Base-by-base conservation (phyloP, 2,329 filamentous ascomycete species). In the Clarireedia hainanense region DNA sequence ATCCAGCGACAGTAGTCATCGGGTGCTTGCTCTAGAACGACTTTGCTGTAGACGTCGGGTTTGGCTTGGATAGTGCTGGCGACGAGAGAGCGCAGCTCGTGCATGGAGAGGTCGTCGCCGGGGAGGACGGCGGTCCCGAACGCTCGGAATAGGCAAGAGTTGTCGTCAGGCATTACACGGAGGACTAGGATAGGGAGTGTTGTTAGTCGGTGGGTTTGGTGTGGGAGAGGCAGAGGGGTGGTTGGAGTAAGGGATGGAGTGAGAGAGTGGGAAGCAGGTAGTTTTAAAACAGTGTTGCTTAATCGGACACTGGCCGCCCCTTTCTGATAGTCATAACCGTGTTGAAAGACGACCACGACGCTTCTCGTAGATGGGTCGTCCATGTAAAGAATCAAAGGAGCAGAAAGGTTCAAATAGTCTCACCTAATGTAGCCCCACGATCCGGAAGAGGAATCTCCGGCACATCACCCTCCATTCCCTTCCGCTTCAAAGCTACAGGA, bases 161-260 rank as follows among this genome's bases (percentile, higher is more conserved):
- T 96, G 71, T 97, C 92, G 67, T 96, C 92, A 4, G 91, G 90
- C 92, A 97, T 96, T 50, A 97, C 89, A 14, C 92, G 86, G 17
- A 96, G 80, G 7, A 95, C 87, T 83, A 45, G 14, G 5, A 20
- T 10, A 7, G 3, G 45, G n/a, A 4, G 23, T 10, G 10, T 2
- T 14, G 39, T n/a, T 17, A 20, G 39, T n/a, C 2, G 14, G 20
- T 20, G 20, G 20, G 20, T 20, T 20, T 20, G 20, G 20, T 20
- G 20, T 20, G 20, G 20, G 20, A 20, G 2, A 20, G 20, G 2
- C 2, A 20, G 20, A 20, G 20, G 20, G 20, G 20, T 20, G 20
- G 20, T 20, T 20, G 20, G 20, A 20, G 20, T 20, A 3, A 20
- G 20, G 20, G 20, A 20, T 20, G 20, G 20, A 20, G 20, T 2